Conservation (phyloP, 257 asterid species). For the Solanum pennellii region DNA sequence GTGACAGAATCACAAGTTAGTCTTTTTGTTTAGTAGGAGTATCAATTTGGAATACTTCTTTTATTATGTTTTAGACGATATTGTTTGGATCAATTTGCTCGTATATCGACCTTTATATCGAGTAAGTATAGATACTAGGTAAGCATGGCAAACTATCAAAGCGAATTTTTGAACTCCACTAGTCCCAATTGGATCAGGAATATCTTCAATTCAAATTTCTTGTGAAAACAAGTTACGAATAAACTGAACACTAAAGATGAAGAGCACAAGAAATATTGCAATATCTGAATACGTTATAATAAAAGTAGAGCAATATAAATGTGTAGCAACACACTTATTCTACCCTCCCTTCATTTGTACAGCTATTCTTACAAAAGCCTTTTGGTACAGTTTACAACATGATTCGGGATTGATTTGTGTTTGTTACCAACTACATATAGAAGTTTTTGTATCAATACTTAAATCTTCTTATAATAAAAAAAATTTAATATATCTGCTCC, state of each 20-base stretch:
- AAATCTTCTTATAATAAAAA: neutral
- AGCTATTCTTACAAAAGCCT: neutral
- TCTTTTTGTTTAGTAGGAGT: neutral
- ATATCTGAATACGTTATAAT: neutral
- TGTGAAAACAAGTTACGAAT: neutral
- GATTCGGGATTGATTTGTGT: neutral
- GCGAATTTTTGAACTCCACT: neutral
- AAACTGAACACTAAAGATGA: neutral
- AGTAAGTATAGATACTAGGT: neutral
- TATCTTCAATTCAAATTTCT: neutral
- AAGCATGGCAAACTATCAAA: neutral
- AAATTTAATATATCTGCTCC: neutral
- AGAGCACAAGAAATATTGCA: neutral
- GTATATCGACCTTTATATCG: no score
- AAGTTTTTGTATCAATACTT: neutral
- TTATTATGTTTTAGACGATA: neutral
- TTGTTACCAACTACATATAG: neutral
- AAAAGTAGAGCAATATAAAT: neutral
- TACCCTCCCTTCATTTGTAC: conserved; percentile 1
- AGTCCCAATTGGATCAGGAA: neutral
- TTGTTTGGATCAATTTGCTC: neutral
- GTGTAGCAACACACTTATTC: neutral
- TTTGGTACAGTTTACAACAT: neutral
- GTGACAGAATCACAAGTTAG: neutral
- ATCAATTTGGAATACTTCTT: neutral